A percentile compares a stretch with the other conserved stretches of the same genome.
Conservation (phyloP, 1,284 basidiomycete species). For the Paramarasmius palmivorus region DNA sequence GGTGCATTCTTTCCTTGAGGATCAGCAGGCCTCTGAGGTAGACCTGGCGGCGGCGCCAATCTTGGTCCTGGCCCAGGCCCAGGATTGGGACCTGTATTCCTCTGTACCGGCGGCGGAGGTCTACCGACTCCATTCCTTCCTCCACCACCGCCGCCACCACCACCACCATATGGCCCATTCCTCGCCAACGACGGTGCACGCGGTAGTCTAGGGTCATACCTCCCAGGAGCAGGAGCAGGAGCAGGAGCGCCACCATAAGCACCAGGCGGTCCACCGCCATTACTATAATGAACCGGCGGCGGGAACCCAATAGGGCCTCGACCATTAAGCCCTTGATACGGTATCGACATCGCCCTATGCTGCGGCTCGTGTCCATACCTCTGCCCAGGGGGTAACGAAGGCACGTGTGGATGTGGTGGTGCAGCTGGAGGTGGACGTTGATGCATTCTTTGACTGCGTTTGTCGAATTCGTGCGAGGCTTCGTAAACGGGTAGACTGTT, state of each 20-base stretch:
- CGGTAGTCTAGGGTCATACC: too few relatives aligned
- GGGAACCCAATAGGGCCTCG: background rate
- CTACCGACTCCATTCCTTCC: too few relatives aligned
- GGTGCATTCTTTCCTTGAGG: too few relatives aligned
- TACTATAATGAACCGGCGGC: background rate
- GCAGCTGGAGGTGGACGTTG: background rate
- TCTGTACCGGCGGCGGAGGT: too few relatives aligned
- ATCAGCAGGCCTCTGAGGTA: too few relatives aligned
- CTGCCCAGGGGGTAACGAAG: too few relatives aligned
- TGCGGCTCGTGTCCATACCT: conserved; percentile 2
- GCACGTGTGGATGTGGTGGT: background rate
- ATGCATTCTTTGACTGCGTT: conserved; percentile 61
- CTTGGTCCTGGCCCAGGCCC: too few relatives aligned
- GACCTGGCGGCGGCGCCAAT: too few relatives aligned
- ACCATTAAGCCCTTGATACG: background rate
- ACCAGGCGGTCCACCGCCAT: background rate
- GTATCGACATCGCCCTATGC: conserved; percentile 1
- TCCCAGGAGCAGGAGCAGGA: background rate
- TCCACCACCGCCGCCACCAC: too few relatives aligned
- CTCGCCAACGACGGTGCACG: too few relatives aligned
- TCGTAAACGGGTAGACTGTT: conserved; percentile 75
- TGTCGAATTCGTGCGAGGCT: conserved; percentile 85
- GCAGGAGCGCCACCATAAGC: background rate
- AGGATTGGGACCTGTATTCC: too few relatives aligned
- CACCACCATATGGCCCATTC: background rate